Percentiles rank a stretch among this genome's conserved stretches.
Conservation (phyloP, 2,329 filamentous ascomycete genomes). For the Arachnopeziza araneosa region DNA sequence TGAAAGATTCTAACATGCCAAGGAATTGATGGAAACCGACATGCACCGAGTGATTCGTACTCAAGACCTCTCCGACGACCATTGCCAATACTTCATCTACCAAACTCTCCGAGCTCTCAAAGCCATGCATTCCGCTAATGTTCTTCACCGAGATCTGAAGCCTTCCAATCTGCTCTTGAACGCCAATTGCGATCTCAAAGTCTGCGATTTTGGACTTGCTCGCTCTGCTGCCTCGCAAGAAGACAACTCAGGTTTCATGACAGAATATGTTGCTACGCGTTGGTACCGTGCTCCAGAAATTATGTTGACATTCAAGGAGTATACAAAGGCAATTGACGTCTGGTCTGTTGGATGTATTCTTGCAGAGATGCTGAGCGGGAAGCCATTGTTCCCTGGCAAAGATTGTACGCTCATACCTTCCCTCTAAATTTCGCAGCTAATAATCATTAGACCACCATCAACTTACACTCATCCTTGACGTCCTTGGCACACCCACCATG, state of each 20-base stretch:
- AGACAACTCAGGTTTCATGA: constrained; percentile 99
- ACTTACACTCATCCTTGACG: constrained; percentile 91
- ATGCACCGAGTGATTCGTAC: constrained; percentile 99
- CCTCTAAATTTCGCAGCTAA: constrained; percentile 9
- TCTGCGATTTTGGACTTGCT: constrained; percentile 96
- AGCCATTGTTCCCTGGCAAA: constrained; percentile 96
- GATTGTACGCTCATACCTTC: constrained; percentile 64
- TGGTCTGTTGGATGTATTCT: constrained; percentile 99
- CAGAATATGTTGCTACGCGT: constrained; percentile 97
- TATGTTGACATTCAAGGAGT: constrained; percentile 99
- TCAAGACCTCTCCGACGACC: constrained; percentile 96
- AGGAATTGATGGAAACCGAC: constrained; percentile 99
- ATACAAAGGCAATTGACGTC: constrained; percentile 98
- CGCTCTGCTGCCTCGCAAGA: constrained; percentile 94
- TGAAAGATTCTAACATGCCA: constrained; percentile 3
- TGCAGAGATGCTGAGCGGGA: constrained; percentile 97
- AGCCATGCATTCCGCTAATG: constrained; percentile 98
- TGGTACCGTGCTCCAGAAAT: constrained; percentile 99
- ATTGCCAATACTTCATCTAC: constrained; percentile 99
- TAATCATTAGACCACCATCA: constrained; percentile 78
- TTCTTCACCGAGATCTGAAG: constrained; percentile 94
- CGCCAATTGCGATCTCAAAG: constrained; percentile 97
- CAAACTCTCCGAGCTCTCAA: constrained; percentile 96
- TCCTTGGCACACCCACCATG: constrained; percentile 97
- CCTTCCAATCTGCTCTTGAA: constrained; percentile 95